Conservation (phyloP, 179 eudicot species). For the Pouteria campechiana region DNA sequence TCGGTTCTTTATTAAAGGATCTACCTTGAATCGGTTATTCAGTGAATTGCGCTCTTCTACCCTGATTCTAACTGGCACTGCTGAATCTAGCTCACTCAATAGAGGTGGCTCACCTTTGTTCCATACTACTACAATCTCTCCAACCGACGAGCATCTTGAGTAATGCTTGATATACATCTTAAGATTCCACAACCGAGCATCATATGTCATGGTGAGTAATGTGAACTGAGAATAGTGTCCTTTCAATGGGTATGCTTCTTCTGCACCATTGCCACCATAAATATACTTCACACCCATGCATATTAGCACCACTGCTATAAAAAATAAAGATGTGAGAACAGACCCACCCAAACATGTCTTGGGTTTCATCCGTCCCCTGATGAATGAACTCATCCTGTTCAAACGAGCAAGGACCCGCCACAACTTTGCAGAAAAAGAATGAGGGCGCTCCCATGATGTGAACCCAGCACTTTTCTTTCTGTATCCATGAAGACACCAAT, state of each 20-base stretch:
- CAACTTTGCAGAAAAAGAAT: slow-evolving; percentile 34
- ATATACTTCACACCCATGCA: slow-evolving; percentile 47
- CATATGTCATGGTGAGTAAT: slow-evolving; percentile 87
- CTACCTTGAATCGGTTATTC: slow-evolving; percentile 71
- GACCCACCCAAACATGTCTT: slow-evolving; percentile 37
- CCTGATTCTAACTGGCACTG: slow-evolving; percentile 75
- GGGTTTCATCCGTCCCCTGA: slow-evolving; percentile 49
- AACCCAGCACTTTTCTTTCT: slow-evolving; percentile 62
- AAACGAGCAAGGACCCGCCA: slow-evolving; percentile 50
- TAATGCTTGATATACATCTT: slow-evolving; percentile 82
- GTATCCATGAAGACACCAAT: slow-evolving; percentile 67
- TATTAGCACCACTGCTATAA: slow-evolving; percentile 35
- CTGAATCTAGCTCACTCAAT: slow-evolving; percentile 55
- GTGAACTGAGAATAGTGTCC: slow-evolving; percentile 86
- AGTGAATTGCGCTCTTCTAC: slow-evolving; percentile 71
- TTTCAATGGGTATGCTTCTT: slow-evolving; percentile 57
- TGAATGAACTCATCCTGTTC: slow-evolving; percentile 37
- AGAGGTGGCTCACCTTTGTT: slow-evolving; percentile 78
- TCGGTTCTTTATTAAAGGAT: slow-evolving; percentile 59
- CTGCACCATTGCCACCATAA: slow-evolving; percentile 75
- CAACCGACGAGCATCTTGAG: slow-evolving; percentile 85
- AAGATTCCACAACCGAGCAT: slow-evolving; percentile 91
- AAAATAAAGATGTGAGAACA: slow-evolving; percentile 30
- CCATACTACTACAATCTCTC: slow-evolving; percentile 89
- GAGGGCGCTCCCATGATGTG: slow-evolving; percentile 49